phyloP scores from a whole-genome alignment of 2,329 filamentous ascomycete species.

The Verticillium albo-atrum region DNA sequence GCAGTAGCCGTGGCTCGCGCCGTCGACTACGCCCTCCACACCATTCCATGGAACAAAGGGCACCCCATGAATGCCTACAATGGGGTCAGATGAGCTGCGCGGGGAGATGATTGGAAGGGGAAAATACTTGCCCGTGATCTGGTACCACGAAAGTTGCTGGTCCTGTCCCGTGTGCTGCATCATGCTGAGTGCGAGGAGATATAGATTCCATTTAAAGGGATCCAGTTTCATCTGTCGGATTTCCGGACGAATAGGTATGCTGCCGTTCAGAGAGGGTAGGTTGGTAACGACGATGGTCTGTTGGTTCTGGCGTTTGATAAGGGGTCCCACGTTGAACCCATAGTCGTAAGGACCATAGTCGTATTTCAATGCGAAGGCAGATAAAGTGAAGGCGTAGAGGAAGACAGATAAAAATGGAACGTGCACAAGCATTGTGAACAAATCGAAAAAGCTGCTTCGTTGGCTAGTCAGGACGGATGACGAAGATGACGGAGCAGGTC shows the following conservation, averaged over 20 bases:
- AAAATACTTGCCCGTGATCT: constrained; percentile 60
- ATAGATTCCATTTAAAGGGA: constrained; percentile 69
- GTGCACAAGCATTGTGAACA: background rate
- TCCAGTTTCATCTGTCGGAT: constrained; percentile 62
- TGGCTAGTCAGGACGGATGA: background rate
- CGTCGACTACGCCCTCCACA: constrained; percentile 43
- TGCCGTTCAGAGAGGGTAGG: constrained; percentile 34
- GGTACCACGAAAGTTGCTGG: constrained; percentile 67
- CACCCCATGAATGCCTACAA: constrained; percentile 75
- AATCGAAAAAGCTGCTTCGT: background rate
- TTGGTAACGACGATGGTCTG: constrained; percentile 37
- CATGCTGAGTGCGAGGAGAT: constrained; percentile 67
- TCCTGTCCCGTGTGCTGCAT: constrained; percentile 65
- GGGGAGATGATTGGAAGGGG: constrained; percentile 1
- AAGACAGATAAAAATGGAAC: no score
- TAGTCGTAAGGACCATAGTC: constrained; percentile 38
- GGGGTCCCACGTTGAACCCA: constrained; percentile 36
- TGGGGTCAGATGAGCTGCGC: constrained; percentile 3
- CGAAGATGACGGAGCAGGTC: background rate
- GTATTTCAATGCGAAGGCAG: background rate
- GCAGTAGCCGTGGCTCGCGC: constrained; percentile 65
- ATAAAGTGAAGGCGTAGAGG: background rate
- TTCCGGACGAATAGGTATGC: constrained; percentile 53
- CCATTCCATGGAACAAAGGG: constrained; percentile 56
- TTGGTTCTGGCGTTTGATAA: constrained; percentile 34